A percentile compares a stretch with the other conserved stretches of the same genome.
Conservation (phyloP, 176 grass and related monocot genomes). For the Rhipidocladum racemiflorum region DNA sequence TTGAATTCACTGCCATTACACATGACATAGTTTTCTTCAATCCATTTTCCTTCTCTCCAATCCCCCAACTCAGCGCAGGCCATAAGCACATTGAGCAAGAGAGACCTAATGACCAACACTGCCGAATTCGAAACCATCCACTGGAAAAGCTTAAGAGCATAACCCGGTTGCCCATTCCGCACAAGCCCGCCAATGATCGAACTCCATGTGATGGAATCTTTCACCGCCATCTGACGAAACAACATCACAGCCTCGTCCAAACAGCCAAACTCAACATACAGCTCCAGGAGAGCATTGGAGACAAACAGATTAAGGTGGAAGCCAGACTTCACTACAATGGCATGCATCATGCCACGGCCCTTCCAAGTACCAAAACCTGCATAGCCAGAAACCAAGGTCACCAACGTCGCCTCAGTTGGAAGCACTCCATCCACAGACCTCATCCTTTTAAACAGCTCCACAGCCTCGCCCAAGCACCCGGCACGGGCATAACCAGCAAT, state of each 20-base stretch:
- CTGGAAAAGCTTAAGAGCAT: slow-evolving; percentile 51
- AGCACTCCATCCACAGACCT: neutral
- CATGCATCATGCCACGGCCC: slow-evolving; percentile 27
- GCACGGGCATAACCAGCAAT: slow-evolving; percentile 45
- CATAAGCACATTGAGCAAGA: slow-evolving; percentile 62
- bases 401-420: slow-evolving; percentile 47
- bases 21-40: slow-evolving; percentile 50
- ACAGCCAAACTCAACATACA: slow-evolving; percentile 43
- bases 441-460: slow-evolving; percentile 43
- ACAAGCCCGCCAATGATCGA: slow-evolving; percentile 59
- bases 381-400: slow-evolving; percentile 54
- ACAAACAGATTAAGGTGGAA: slow-evolving; percentile 36
- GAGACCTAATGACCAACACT: slow-evolving; percentile 32
- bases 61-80: slow-evolving; percentile 61
- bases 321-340: slow-evolving; percentile 38
- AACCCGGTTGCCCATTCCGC: slow-evolving; percentile 31
- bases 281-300: slow-evolving; percentile 55
- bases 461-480: slow-evolving; percentile 31
- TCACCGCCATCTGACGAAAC: slow-evolving; percentile 49
- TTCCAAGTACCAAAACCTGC: slow-evolving; percentile 9
- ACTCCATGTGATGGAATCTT: slow-evolving; percentile 73
- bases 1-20: slow-evolving; percentile 26
- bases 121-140: slow-evolving; percentile 31
- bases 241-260: slow-evolving; percentile 40
- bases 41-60: slow-evolving; percentile 55